A percentile compares a stretch with the other conserved stretches of the same genome.
phyloP scores from a whole-genome alignment of 2,329 filamentous ascomycete species.

The Daldinia eschscholtzii region DNA sequence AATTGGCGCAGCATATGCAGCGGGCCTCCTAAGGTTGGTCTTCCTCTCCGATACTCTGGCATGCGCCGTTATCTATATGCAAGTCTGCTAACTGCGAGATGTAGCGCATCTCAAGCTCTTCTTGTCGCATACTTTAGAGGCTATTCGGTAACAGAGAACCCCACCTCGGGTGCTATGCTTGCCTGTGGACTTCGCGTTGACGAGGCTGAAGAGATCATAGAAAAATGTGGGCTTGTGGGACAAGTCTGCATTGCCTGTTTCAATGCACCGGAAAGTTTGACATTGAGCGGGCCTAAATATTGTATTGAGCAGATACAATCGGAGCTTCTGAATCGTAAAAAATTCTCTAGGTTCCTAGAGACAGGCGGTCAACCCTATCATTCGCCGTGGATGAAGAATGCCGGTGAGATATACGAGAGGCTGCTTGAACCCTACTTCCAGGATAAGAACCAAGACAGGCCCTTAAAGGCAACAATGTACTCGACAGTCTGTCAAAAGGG shows the following conservation, averaged over 20 bases:
- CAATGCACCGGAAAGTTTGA: background rate
- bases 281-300: background rate
- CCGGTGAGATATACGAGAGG: background rate
- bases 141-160: conserved; percentile 7
- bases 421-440: background rate
- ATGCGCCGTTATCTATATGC: background rate
- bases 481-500: background rate
- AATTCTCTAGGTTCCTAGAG: background rate
- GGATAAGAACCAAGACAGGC: background rate
- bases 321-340: background rate
- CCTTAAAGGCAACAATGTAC: background rate
- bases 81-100: background rate
- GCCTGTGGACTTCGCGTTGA: conserved; percentile 19
- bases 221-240: background rate
- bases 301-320: conserved; percentile 4
- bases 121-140: conserved; percentile 9
- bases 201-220: background rate
- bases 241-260: background rate
- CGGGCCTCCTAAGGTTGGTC: conserved; percentile 41
- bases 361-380: background rate
- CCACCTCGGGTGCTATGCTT: background rate
- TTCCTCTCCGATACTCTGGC: background rate
- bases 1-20: conserved; percentile 59
- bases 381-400: background rate
- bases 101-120: conserved; percentile 1